These are phyloP conservation scores for Saccharomycopsis guyanensis DNA, from an alignment of 805 yeast genomes.

Conservation along the genomic window DNA sequence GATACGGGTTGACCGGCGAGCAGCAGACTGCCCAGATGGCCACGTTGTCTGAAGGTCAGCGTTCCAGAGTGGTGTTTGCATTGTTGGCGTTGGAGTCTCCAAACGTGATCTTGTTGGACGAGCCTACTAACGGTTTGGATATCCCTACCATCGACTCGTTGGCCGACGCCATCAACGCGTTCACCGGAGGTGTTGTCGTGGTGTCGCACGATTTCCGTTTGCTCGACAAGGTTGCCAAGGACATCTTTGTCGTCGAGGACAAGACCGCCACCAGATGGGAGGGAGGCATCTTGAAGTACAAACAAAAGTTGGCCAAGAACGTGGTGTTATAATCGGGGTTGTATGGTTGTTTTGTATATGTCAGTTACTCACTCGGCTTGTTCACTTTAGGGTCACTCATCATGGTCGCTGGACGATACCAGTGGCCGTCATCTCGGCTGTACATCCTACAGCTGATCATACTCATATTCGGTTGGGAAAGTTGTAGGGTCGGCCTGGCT, in stretches of 20 bases:
- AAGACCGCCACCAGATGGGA: slow-evolving; percentile 97
- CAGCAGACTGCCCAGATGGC: slow-evolving; percentile 99
- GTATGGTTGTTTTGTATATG: background rate
- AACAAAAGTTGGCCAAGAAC: slow-evolving; percentile 87
- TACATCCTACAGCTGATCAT: no score
- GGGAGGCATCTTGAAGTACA: slow-evolving; percentile 82
- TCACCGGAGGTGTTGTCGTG: slow-evolving; percentile 97
- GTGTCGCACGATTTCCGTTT: slow-evolving; percentile 99
- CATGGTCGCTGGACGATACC: no score
- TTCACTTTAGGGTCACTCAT: no score
- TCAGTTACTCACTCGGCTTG: no score
- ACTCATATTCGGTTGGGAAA: no score
- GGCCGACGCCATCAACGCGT: slow-evolving; percentile 90
- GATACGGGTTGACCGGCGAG: slow-evolving; percentile 98
- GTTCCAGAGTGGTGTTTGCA: slow-evolving; percentile 98
- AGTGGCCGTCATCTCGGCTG: no score
- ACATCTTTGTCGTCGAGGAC: slow-evolving; percentile 92
- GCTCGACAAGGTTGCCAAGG: slow-evolving; percentile 94
- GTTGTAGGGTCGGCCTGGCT: no score
- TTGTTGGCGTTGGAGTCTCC: slow-evolving; percentile 92
- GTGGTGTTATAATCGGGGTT: slow-evolving; percentile 59
- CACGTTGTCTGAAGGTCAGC: slow-evolving; percentile 96
- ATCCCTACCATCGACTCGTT: slow-evolving; percentile 96
- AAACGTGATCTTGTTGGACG: slow-evolving; percentile 90
- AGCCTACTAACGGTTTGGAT: slow-evolving; percentile 99